A percentile compares a stretch with the other conserved stretches of the same genome.
phyloP scores from a whole-genome alignment of 768 basidiomycete genomes.

The Suillus hirtellus region DNA sequence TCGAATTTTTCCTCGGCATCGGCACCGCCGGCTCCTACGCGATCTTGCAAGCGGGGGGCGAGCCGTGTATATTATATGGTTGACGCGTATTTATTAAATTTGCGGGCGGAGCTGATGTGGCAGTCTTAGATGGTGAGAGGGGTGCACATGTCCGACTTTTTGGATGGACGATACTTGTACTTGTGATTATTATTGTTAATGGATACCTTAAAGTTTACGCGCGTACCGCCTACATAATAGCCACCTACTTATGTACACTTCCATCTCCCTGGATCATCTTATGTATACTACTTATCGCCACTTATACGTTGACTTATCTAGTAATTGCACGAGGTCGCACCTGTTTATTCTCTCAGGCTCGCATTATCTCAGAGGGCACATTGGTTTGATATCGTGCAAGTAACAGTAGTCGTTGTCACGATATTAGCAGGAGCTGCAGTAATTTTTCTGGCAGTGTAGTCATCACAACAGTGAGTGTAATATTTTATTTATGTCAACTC shows the following conservation, averaged over 20 bases:
- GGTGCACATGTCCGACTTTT: background rate
- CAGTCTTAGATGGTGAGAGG: background rate
- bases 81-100: constrained; percentile 68
- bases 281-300: background rate
- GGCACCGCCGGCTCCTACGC: constrained; percentile 90
- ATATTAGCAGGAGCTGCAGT: background rate
- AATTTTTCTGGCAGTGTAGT: background rate
- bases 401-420: background rate
- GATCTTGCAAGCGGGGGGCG: constrained; percentile 53
- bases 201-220: background rate
- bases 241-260: no score
- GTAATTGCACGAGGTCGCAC: background rate
- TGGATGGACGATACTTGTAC: background rate
- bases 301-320: background rate
- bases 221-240: no score
- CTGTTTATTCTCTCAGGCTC: background rate
- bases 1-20: constrained; percentile 86
- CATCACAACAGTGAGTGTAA: background rate
- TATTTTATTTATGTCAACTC: background rate
- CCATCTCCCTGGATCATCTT: background rate
- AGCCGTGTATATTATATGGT: constrained; percentile 77
- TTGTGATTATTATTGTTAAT: background rate
- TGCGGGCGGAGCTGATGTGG: constrained; percentile 74
- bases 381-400: background rate
- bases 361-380: no score